Evolutionary conservation across 306 rosid genomes (phyloP).

Genomic region (Trifolium pratense): DNA sequence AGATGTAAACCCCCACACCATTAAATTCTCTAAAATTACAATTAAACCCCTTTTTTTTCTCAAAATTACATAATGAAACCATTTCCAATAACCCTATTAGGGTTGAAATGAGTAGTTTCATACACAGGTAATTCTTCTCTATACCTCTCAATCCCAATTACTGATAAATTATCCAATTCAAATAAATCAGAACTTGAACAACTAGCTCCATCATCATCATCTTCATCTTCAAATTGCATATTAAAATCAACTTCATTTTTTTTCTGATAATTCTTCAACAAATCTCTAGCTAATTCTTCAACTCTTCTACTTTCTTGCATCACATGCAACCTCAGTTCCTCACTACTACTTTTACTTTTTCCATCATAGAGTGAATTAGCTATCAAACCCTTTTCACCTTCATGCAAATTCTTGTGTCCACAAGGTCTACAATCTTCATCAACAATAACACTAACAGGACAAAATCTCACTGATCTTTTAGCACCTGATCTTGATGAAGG

Average conservation of each 20-base stretch:
- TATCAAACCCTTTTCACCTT: slow-evolving; percentile 40
- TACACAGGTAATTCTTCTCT: slow-evolving; percentile 91
- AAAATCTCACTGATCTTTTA: slow-evolving; percentile 84
- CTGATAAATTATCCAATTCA: slow-evolving; percentile 89
- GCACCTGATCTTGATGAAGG: slow-evolving; percentile 71
- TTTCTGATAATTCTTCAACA: slow-evolving; percentile 63
- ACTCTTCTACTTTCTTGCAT: slow-evolving; percentile 61
- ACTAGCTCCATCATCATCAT: slow-evolving; percentile 81
- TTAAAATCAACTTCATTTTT: slow-evolving; percentile 44
- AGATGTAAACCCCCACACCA: slow-evolving; percentile 70
- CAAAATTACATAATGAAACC: slow-evolving; percentile 79
- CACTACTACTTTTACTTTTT: slow-evolving; percentile 35
- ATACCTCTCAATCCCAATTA: slow-evolving; percentile 84
- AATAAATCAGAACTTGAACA: slow-evolving; percentile 93
- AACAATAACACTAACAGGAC: slow-evolving; percentile 82
- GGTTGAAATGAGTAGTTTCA: slow-evolving; percentile 83
- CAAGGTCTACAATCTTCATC: slow-evolving; percentile 88
- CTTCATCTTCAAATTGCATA: slow-evolving; percentile 56
- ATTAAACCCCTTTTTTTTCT: slow-evolving; percentile 6
- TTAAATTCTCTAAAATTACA: slow-evolving; percentile 40
- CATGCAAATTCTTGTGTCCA: slow-evolving; percentile 65
- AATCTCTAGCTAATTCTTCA: slow-evolving; percentile 65
- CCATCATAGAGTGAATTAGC: slow-evolving; percentile 31
- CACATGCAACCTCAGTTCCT: slow-evolving; percentile 54
- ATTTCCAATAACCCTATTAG: slow-evolving; percentile 83